Evolutionary conservation across 2,329 filamentous ascomycete genomes (phyloP).

Genomic region (Bipolaris cookei): DNA sequence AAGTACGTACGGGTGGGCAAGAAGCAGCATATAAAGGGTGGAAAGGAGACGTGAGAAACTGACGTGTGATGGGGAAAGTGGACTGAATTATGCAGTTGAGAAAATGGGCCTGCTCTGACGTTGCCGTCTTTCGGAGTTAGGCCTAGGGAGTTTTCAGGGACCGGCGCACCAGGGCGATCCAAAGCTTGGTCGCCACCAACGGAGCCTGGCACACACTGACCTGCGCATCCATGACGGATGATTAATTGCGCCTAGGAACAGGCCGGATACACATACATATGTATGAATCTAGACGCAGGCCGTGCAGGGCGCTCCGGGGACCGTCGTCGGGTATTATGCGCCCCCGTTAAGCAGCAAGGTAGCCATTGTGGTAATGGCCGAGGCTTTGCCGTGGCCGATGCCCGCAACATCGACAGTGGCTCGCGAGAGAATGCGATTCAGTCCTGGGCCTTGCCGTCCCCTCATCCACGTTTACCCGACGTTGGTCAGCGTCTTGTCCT

Average conservation of each 20-base stretch:
- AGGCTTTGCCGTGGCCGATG: constrained; percentile 14
- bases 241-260: constrained; percentile 9
- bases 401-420: constrained; percentile 14
- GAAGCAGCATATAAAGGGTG: constrained; percentile 13
- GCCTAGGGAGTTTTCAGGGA: constrained; percentile 13
- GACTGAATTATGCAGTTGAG: constrained; percentile 24
- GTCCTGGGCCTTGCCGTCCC: constrained; percentile 9
- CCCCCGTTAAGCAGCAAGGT: not conserved
- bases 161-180: constrained; percentile 18
- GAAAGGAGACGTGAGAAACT: constrained; percentile 17
- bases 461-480: constrained; percentile 15
- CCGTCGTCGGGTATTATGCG: not conserved
- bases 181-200: constrained; percentile 29
- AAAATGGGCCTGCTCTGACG: constrained; percentile 18
- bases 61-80: constrained; percentile 10
- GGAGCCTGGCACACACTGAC: constrained; percentile 5
- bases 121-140: constrained; percentile 13
- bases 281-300: too few relatives aligned
- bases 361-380: constrained; percentile 6
- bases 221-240: constrained; percentile 3
- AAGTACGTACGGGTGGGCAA: constrained; percentile 7
- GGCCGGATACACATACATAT: not conserved
- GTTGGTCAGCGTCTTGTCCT: not conserved
- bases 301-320: not conserved
- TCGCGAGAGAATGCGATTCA: constrained; percentile 6